phyloP scores from a whole-genome alignment of 805 yeast species.

The Sugiyamaella floridensis region DNA sequence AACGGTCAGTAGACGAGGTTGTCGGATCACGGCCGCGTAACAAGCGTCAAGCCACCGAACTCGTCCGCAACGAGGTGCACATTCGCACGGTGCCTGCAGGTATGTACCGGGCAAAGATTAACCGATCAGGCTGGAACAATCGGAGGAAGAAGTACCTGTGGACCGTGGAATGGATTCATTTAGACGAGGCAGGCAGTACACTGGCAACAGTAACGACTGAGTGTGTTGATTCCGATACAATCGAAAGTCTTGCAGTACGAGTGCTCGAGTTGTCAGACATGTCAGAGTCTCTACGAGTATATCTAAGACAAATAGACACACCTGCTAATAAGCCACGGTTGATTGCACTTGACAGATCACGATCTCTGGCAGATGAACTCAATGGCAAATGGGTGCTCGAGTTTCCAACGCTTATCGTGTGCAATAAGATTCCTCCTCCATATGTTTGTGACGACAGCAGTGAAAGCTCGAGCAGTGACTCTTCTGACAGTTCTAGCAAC shows the following conservation, averaged over 20 bases:
- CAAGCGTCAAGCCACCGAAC: constrained; percentile 33
- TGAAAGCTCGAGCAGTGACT: constrained; percentile 7
- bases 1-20: constrained; percentile 40
- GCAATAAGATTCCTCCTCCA: not conserved
- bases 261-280: constrained; percentile 3
- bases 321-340: constrained; percentile 11
- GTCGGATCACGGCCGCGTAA: constrained; percentile 16
- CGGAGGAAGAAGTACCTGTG: constrained; percentile 56
- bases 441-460: constrained; percentile 12
- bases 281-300: constrained; percentile 3
- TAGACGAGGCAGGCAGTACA: constrained; percentile 27
- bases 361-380: constrained; percentile 44
- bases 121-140: constrained; percentile 67
- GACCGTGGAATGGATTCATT: constrained; percentile 69
- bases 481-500: constrained; percentile 4
- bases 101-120: constrained; percentile 58
- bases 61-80: constrained; percentile 49
- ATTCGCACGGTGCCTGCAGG: constrained; percentile 61
- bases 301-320: constrained; percentile 19
- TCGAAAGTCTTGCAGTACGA: constrained; percentile 3
- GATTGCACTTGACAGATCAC: constrained; percentile 11
- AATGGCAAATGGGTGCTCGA: constrained; percentile 59
- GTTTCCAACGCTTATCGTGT: constrained; percentile 50
- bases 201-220: not conserved
- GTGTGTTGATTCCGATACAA: constrained; percentile 3